phyloP scores from a whole-genome alignment of 768 basidiomycete species.

The Tylopilus felleus region DNA sequence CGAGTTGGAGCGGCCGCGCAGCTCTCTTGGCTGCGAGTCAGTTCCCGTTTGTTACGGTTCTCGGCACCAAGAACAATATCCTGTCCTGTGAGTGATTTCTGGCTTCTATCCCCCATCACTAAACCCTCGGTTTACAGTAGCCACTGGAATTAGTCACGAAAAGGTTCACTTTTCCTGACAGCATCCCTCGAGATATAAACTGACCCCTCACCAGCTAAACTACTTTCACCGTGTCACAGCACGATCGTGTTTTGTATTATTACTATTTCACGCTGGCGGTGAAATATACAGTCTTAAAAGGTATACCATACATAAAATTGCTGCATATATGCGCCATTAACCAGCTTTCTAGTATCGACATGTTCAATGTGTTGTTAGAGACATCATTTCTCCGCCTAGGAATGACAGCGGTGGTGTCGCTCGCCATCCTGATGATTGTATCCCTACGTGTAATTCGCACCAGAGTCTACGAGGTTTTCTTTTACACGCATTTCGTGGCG shows the following conservation, averaged over 20 bases:
- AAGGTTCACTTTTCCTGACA: constrained; percentile 14
- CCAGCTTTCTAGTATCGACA: not conserved
- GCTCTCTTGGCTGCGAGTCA: constrained; percentile 35
- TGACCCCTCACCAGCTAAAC: constrained; percentile 32
- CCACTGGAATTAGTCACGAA: constrained; percentile 29
- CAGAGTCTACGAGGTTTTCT: constrained; percentile 50
- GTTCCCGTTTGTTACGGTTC: constrained; percentile 41
- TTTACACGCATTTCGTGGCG: constrained; percentile 43
- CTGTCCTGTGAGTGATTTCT: constrained; percentile 33
- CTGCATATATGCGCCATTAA: not conserved
- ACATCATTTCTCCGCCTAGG: constrained; percentile 31
- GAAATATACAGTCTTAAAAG: not conserved
- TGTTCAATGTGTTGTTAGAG: not conserved
- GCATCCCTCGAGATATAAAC: not conserved
- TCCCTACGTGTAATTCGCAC: constrained; percentile 49
- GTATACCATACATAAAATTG: constrained; percentile 1
- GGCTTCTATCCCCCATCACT: not conserved
- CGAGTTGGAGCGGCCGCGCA: constrained; percentile 30
- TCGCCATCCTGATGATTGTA: constrained; percentile 44
- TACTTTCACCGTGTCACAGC: constrained; percentile 48
- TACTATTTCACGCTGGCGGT: constrained; percentile 45
- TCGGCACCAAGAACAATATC: constrained; percentile 50
- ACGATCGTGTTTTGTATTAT: constrained; percentile 43
- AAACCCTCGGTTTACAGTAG: constrained; percentile 12
- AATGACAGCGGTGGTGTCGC: constrained; percentile 34